Base-by-base conservation (phyloP, 805 yeast genomes). In the Lipomyces starkeyi region DNA sequence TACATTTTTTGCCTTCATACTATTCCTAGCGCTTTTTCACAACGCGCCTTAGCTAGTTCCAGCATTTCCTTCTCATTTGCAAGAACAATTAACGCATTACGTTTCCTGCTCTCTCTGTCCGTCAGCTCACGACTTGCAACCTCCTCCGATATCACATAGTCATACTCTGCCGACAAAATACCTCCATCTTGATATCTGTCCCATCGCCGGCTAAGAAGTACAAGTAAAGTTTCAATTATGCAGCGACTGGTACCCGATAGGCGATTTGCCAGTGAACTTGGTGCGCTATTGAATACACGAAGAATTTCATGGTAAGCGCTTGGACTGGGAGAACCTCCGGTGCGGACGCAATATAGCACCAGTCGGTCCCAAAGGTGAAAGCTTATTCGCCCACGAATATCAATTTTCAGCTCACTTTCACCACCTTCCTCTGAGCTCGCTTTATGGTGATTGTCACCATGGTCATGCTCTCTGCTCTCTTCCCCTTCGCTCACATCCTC, bases 21-120 rank as follows among this genome's bases (percentile, higher is more conserved):
- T 37, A 43, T 57, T 3, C 62, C 64, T 58, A 67, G 34, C 17
- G 67, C 64, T 22, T 25, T 32, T 9, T 62, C 62, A 37, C 70
- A 66, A 20, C 71, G 37, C 52, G 4, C 17, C 32, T 22, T 37
- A 8, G 70, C 71, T 13, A 43, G 40, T 35, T 68, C 69, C n/a
- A 68, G 64, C 56, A 68, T 68, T 32, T 58, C 62, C 63, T 68
- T 68, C 32, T 68, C 71, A 25, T 62, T 62, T 13, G 70, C 71
- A 4, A 66, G 27, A 11, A 68, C 27, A 13, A 34, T 68, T 60
- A 59, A 22, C 13, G 67, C 66, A 56, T 59, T 32, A 17, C 64
- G 59, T 25, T 56, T 54, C 27, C 52, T 27, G 22, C 25, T 47
- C 20, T 62, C 63, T 25, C 58, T n/a, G 14, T 32, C 56, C 8